Evolutionary conservation across 2,329 filamentous ascomycete species (phyloP).

Genomic region (Aspergillus hortae): DNA sequence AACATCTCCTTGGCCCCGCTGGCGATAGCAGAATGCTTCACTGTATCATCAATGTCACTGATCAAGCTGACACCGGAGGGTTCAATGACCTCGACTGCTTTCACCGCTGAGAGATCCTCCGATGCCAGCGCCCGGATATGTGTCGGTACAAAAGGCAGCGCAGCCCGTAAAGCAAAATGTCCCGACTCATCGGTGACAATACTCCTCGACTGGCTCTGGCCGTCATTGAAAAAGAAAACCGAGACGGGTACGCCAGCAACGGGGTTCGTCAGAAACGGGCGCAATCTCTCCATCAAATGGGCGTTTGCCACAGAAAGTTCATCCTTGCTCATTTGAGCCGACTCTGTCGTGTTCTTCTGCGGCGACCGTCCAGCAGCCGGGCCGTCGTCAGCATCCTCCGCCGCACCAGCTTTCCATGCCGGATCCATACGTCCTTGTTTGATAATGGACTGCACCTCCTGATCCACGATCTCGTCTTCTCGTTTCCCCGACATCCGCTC

Average conservation of each 20-base stretch:
- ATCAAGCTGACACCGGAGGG: constrained; percentile 83
- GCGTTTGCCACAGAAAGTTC: constrained; percentile 78
- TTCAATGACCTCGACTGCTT: constrained; percentile 73
- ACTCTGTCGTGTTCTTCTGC: constrained; percentile 42
- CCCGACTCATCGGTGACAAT: constrained; percentile 83
- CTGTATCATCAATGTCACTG: constrained; percentile 95
- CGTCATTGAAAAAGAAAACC: constrained; percentile 90
- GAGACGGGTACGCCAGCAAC: constrained; percentile 75
- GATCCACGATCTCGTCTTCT: constrained; percentile 66
- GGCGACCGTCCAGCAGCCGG: constrained; percentile 24
- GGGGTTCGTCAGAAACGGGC: constrained; percentile 85
- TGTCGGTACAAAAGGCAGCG: constrained; percentile 85
- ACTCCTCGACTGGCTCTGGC: constrained; percentile 76
- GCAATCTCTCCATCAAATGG: constrained; percentile 81
- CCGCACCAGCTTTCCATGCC: constrained; percentile 67
- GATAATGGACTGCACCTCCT: constrained; percentile 74
- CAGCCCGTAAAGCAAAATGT: constrained; percentile 77
- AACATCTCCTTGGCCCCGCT: constrained; percentile 90
- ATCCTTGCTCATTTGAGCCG: constrained; percentile 59
- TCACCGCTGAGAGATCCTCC: constrained; percentile 76
- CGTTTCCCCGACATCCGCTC: constrained; percentile 35
- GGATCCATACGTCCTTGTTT: constrained; percentile 66
- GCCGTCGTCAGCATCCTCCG: constrained; percentile 21
- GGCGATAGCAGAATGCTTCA: constrained; percentile 90
- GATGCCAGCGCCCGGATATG: constrained; percentile 83